Evolutionary conservation across 2,329 filamentous ascomycete species (phyloP), one percentile per base, ranked within the genome.

Genomic region (Cladosporium sp.): DNA sequence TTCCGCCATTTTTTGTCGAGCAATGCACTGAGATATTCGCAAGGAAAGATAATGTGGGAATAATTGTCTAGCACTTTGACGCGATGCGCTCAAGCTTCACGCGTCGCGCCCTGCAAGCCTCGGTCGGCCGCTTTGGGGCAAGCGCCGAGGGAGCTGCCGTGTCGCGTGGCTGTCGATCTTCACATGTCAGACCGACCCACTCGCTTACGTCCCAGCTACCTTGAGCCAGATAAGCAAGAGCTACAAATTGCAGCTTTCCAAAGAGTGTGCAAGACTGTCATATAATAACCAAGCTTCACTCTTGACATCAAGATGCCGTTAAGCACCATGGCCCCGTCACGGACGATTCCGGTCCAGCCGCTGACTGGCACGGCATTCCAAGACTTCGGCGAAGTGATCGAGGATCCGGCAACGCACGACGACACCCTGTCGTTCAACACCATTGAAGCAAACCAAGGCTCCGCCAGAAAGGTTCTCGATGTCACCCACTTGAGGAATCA

Each of bases 381-480:
- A 11, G 77, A 81, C 41, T 98, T 95, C 70, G 93, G 93, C 67
- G 85, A 87, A 52, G 89, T 93, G 43, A 80, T 96, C 61, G 74
- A 83, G 66, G 89, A 92, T 66, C 56, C 78, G 80, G 41, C 70
- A 75, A 63, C 66, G 83, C 58, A 67, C 67, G 58, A 71, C 78
- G 54, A 50, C 28, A 43, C 49, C 33, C 56, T 60, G n/a, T 57
- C 77, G 81, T 46, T 59, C 67, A 60, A 65, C 65, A 42, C 57
- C 14, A 43, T 58, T 34, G 81, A 84, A 43, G 81, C 81, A 43
- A 97, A 97, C 75, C 91, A 97, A 74, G 88, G 88, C 63, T 85
- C 84, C 18, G 92, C 93, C 13, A 82, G 92, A 64, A 95, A 95
- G 70, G 95, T 93, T 70, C 79, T 85, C 56, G 80, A 88, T 64